Conservation (phyloP, 2,329 filamentous ascomycete genomes). For the Nakataea oryzae region DNA sequence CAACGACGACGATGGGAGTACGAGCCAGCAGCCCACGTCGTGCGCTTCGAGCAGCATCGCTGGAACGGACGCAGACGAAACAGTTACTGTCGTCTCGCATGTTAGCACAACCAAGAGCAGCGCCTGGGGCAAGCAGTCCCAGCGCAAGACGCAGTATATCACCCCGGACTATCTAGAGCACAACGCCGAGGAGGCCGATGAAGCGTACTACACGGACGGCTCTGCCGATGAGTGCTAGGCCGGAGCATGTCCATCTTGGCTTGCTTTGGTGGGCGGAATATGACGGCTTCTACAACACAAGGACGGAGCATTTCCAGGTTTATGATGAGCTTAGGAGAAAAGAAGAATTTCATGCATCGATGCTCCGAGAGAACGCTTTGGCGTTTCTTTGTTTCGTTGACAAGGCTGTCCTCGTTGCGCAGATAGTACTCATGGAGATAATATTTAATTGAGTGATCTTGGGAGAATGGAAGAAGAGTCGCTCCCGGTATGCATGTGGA, state of each 20-base stretch:
- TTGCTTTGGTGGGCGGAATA: too few species aligned
- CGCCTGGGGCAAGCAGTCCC: not conserved
- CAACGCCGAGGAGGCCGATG: not conserved
- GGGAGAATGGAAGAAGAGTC: too few species aligned
- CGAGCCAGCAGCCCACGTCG: not conserved
- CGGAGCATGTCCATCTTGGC: not conserved
- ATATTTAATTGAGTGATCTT: too few species aligned
- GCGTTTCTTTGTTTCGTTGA: too few species aligned
- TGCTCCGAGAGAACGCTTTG: too few species aligned
- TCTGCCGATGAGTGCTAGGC: not conserved
- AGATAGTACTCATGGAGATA: too few species aligned
- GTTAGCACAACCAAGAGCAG: not conserved
- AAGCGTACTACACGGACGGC: not conserved
- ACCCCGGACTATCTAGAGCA: not conserved
- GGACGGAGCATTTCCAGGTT: too few species aligned
- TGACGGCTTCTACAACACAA: too few species aligned
- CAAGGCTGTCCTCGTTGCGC: too few species aligned
- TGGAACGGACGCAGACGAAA: not conserved
- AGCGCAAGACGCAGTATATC: not conserved
- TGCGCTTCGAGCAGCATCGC: not conserved
- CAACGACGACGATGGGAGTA: not conserved
- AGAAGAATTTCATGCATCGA: too few species aligned
- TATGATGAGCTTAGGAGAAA: too few species aligned
- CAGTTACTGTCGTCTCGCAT: not conserved
- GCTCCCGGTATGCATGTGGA: too few species aligned